Evolutionary conservation across 805 yeast genomes (phyloP), one percentile per base, ranked within the genome.

Genomic region (Metschnikowia baotianmanensis): DNA sequence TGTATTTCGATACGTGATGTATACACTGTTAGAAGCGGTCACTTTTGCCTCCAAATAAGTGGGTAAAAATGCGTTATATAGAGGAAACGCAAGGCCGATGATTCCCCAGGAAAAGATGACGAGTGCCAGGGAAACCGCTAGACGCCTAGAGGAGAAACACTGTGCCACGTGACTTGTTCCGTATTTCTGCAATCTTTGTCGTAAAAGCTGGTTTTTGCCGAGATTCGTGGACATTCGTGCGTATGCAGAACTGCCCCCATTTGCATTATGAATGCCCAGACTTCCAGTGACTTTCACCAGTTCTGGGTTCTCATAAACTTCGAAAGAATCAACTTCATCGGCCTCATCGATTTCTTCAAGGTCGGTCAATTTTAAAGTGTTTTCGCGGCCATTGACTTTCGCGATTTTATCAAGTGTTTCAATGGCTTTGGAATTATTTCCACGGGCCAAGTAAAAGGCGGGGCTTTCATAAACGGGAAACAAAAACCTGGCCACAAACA

Each of bases 381-480:
- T 53, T 6, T 55, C 53, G 40, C 71, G 63, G 38, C 67, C 59
- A 56, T 79, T 70, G 48, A 72, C 69, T 23, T 51, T 56, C 2
- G 84, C 77, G 38, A 77, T 67, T 28, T 62, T 63, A 46, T 71
- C 58, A 19, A 77, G 46, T 2, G 65, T 62, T 21, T 60, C 65
- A n/a, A 69, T 53, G 1, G 80, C 80, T 46, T 65, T 74, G 21
- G 57, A 74, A 50, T 78, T 78, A 38, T 71, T 61, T 3, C 82
- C 82, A 38, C 69, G 64, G 5, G 80, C 69, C 34, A 79, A 58
- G 46, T 74, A 67, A 52, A 71, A 79, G 45, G 72, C 73, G 24
- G 85, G 83, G 27, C 82, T 73, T 53, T 79, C 84, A 39, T 67
- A 70, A 37, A 80, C 67, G 11, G 61, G 51, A 44, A 67, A 65